phyloP scores from a whole-genome alignment of 2,329 filamentous ascomycete genomes.

The Dactylonectria macrodidyma region DNA sequence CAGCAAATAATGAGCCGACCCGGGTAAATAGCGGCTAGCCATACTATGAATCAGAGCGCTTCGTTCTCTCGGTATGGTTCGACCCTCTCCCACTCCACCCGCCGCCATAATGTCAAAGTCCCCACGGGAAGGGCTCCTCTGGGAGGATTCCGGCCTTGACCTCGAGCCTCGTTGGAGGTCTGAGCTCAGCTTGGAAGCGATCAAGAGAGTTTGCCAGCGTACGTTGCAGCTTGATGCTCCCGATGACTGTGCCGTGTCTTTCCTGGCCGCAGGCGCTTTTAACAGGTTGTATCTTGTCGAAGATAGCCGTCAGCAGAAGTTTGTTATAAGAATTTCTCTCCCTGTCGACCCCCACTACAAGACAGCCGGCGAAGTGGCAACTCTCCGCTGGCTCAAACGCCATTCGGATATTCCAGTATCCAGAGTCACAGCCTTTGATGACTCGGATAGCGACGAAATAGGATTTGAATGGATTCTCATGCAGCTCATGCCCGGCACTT shows the following conservation, averaged over 20 bases:
- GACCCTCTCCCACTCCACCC: no score
- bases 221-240: conserved; percentile 19
- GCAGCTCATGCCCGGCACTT: conserved; percentile 47
- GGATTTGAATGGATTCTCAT: conserved; percentile 60
- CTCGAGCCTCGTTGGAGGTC: conserved; percentile 32
- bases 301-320: neutral
- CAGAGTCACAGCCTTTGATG: conserved; percentile 51
- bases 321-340: conserved; percentile 54
- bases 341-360: conserved; percentile 55
- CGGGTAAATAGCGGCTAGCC: no score
- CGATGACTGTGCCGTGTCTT: conserved; percentile 32
- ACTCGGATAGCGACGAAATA: conserved; percentile 51
- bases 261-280: conserved; percentile 33
- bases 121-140: conserved; percentile 18
- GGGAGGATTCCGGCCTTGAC: conserved; percentile 27
- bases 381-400: conserved; percentile 51
- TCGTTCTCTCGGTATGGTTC: no score
- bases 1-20: no score
- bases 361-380: conserved; percentile 56
- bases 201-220: conserved; percentile 32
- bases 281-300: conserved; percentile 46
- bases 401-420: conserved; percentile 53
- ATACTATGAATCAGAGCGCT: no score
- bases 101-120: neutral
- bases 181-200: conserved; percentile 33